These are phyloP conservation scores for Phytophthora megakarya DNA, from an alignment of 352 stramenopile genomes.

Conservation along the genomic window DNA sequence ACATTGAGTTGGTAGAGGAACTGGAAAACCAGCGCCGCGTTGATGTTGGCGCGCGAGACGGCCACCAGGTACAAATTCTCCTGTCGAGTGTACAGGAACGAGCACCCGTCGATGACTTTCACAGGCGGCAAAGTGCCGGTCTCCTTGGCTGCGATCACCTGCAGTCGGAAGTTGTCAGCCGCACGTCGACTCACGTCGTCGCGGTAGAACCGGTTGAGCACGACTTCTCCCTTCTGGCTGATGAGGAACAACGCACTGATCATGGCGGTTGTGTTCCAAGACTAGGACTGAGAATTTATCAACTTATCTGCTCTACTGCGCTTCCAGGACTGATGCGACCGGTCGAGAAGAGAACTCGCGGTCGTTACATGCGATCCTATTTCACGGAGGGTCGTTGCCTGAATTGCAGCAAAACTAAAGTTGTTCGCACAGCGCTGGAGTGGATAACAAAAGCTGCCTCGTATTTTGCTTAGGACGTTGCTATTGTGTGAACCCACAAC, in stretches of 20 bases:
- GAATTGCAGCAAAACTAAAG: no score
- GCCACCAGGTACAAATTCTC: constrained; percentile 98
- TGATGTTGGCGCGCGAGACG: constrained; percentile 97
- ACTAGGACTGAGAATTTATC: constrained; percentile 9
- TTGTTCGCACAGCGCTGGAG: no score
- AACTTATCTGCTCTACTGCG: constrained; percentile 25
- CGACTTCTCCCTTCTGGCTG: constrained; percentile 82
- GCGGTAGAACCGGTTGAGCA: constrained; percentile 84
- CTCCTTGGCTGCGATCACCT: constrained; percentile 97
- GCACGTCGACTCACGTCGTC: constrained; percentile 78
- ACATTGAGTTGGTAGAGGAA: constrained; percentile 96
- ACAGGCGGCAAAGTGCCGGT: constrained; percentile 94
- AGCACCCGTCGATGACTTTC: constrained; percentile 96
- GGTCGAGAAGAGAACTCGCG: constrained; percentile 18
- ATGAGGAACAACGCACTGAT: constrained; percentile 85
- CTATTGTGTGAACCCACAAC: no score
- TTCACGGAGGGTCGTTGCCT: no score
- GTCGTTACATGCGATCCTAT: no score
- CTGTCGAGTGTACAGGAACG: constrained; percentile 97
- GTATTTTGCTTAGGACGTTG: no score
- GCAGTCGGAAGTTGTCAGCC: constrained; percentile 71
- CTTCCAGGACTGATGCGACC: constrained; percentile 34
- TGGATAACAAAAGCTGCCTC: no score
- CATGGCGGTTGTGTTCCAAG: constrained; percentile 35
- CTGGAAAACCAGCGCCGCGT: constrained; percentile 96